Evolutionary conservation across 768 basidiomycete species (phyloP).

Genomic region (Candolleomyces aberdarensis): DNA sequence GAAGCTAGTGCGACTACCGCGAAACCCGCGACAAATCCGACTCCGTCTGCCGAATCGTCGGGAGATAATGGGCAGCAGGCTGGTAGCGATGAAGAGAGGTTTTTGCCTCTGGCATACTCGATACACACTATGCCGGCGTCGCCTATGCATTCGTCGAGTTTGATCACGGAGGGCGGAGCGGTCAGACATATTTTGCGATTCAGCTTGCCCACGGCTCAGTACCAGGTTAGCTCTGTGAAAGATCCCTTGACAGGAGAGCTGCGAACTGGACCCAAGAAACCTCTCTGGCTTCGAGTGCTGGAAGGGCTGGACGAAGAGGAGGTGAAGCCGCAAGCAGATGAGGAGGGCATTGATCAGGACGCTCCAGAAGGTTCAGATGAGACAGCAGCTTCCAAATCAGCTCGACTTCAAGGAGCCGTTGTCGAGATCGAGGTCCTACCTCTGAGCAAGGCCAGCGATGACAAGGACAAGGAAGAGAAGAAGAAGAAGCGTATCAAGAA

Average conservation of each 20-base stretch:
- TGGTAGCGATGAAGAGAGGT: conserved; percentile 18
- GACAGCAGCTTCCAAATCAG: conserved; percentile 1
- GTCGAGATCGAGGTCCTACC: conserved; percentile 59
- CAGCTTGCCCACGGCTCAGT: conserved; percentile 79
- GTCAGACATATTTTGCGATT: conserved; percentile 77
- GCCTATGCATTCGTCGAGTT: conserved; percentile 70
- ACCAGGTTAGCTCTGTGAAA: conserved; percentile 67
- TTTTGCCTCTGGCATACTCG: conserved; percentile 53
- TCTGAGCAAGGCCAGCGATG: conserved; percentile 17
- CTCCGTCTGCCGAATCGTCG: neutral
- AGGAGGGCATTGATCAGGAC: neutral
- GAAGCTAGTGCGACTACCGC: neutral
- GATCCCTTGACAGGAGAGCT: conserved; percentile 80
- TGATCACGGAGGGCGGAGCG: conserved; percentile 43
- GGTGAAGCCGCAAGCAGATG: neutral
- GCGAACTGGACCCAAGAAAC: conserved; percentile 55
- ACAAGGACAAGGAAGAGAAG: conserved; percentile 15
- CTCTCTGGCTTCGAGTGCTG: conserved; percentile 68
- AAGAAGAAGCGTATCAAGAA: conserved; percentile 29
- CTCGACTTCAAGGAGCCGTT: conserved; percentile 28
- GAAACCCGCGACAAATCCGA: neutral
- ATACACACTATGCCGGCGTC: conserved; percentile 81
- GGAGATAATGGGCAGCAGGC: conserved; percentile 12
- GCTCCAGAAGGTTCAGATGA: neutral
- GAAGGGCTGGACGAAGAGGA: conserved; percentile 37